Evolutionary conservation across 495 filamentous ascomycete genomes (phyloP).

Genomic region (Penicillium dipodomyicola): DNA sequence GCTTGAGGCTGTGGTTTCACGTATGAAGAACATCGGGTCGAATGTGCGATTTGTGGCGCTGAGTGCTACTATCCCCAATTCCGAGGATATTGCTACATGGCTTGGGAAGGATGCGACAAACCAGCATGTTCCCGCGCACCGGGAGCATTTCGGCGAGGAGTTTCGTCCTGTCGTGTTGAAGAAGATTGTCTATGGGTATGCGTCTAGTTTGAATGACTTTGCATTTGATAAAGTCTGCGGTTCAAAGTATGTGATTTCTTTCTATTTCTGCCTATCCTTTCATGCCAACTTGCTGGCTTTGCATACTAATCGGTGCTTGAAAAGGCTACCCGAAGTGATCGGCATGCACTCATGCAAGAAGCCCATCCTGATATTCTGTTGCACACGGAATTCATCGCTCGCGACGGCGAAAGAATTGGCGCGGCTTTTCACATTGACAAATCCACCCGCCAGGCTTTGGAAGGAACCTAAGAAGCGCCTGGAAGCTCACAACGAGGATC

Average conservation of each 20-base stretch:
- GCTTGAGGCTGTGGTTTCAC: conserved; percentile 91
- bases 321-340: conserved; percentile 70
- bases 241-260: conserved; percentile 52
- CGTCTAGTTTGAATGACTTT: conserved; percentile 71
- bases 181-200: conserved; percentile 80
- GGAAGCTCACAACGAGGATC: conserved; percentile 58
- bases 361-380: conserved; percentile 92
- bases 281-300: neutral
- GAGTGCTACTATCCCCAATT: conserved; percentile 93
- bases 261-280: neutral
- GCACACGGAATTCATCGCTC: conserved; percentile 74
- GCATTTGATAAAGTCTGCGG: conserved; percentile 79
- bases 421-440: conserved; percentile 59
- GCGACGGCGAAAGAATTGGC: conserved; percentile 72
- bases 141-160: conserved; percentile 85
- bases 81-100: conserved; percentile 86
- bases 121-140: conserved; percentile 64
- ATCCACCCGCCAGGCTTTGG: conserved; percentile 63
- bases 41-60: conserved; percentile 88
- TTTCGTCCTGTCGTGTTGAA: conserved; percentile 85
- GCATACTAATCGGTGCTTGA: neutral
- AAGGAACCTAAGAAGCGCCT: conserved; percentile 55
- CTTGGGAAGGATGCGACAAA: conserved; percentile 73
- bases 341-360: conserved; percentile 72
- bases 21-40: conserved; percentile 89